Base-by-base conservation (phyloP, 2,329 filamentous ascomycete species). In the Ophiocordyceps polyrhachis-furcata region DNA sequence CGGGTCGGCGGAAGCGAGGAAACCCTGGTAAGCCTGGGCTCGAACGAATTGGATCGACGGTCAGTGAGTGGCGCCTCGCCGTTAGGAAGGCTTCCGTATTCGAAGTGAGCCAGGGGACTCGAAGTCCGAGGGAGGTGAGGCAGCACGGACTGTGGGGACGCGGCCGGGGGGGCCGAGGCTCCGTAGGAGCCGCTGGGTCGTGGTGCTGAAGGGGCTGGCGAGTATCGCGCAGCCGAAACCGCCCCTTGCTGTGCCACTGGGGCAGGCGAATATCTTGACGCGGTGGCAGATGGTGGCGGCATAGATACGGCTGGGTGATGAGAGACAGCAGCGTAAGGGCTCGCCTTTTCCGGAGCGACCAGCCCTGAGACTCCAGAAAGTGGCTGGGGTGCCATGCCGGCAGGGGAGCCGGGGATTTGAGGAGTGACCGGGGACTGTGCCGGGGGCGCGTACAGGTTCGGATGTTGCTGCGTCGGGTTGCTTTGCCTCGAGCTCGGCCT, bases 101-200 rank as follows among this genome's bases (percentile, higher is more conserved):
- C 76, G 47, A 77, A 79, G 51, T 81, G 74, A 6, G 76, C 76
- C 47, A 81, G 58, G 1, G 77, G 77, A 50, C 77, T 81, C 2
- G 76, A 81, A 2, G 77, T 81, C 49, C 77, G 66, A 9, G 77
- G 76, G 49, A 76, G 69, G 53, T 80, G 74, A 42, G 74, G 63
- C 38, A 79, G 61, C 35, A 67, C 58, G 14, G 71, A 62, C 23
- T 69, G 65, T 9, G 67, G 59, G 1, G 62, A 56, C 19, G 58
- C 60, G 7, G 62, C 53, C 23, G 56, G 50, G 29, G 55, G 50
- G 25, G 55, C 52, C 14, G 62, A 53, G 15, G 59, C 45, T 48
- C 59, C 58, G 17, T 63, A 65, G 17, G 71, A 69, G 41, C 58
- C 63, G n/a, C 61, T 58, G 2, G 63, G 59, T 13, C 70, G 65